These are phyloP conservation scores for Tuber aestivum DNA, from an alignment of 495 filamentous ascomycete genomes.

Conservation along the genomic window DNA sequence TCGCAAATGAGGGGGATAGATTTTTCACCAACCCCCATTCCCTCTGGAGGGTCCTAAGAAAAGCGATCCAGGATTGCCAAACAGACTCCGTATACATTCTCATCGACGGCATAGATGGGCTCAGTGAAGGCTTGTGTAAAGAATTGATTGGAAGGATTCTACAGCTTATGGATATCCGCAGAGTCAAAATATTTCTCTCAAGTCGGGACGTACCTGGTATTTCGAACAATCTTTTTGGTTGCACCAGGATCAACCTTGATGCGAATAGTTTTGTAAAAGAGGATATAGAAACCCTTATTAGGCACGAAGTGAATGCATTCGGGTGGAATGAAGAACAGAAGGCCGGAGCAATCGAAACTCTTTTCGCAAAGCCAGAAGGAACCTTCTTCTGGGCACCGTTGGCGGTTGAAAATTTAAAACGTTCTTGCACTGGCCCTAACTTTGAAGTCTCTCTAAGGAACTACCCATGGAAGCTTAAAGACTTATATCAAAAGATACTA, in stretches of 20 bases:
- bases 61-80: too few relatives aligned
- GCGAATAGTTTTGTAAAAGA: too few relatives aligned
- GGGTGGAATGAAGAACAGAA: neutral
- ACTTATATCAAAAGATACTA: neutral
- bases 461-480: neutral
- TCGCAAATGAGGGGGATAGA: too few relatives aligned
- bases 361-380: neutral
- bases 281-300: neutral
- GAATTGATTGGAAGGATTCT: neutral
- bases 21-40: too few relatives aligned
- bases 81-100: neutral
- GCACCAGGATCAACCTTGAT: too few relatives aligned
- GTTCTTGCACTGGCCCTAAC: neutral
- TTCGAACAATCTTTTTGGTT: too few relatives aligned
- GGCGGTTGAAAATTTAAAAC: neutral
- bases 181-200: neutral
- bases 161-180: neutral
- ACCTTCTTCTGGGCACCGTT: neutral
- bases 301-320: neutral
- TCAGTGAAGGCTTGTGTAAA: neutral
- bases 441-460: neutral
- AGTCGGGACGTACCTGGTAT: neutral
- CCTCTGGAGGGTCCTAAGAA: too few relatives aligned
- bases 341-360: too few relatives aligned
- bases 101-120: neutral